phyloP scores from a whole-genome alignment of 192 early-diverging fungal species.

The Coemansia sp. region DNA sequence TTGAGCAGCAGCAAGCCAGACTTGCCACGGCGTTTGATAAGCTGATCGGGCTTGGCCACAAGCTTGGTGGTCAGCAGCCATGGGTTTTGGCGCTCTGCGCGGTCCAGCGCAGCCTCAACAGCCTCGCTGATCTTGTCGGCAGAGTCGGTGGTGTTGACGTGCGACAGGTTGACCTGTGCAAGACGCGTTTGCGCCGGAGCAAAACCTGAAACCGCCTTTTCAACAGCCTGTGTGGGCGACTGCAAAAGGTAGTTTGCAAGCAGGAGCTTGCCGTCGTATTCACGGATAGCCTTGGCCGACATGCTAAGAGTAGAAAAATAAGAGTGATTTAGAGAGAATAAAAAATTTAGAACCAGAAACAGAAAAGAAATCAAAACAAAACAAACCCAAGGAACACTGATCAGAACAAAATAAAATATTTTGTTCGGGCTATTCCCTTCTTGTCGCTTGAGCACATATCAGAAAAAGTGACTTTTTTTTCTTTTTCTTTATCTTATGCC shows the following conservation, averaged over 20 bases:
- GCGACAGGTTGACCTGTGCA: slow-evolving; percentile 73
- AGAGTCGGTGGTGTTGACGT: slow-evolving; percentile 55
- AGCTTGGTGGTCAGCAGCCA: slow-evolving; percentile 81
- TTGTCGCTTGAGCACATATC: too few relatives aligned
- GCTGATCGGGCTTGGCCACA: slow-evolving; percentile 97
- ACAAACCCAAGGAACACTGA: too few relatives aligned
- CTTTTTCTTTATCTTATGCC: too few relatives aligned
- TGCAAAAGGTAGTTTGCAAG: slow-evolving; percentile 85
- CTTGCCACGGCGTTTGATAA: slow-evolving; percentile 98
- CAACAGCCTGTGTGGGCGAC: slow-evolving; percentile 63
- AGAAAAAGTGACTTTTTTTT: too few relatives aligned
- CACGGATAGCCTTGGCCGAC: slow-evolving; percentile 92
- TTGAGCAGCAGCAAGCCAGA: slow-evolving; percentile 91
- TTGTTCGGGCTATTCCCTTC: too few relatives aligned
- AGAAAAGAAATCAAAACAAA: too few relatives aligned
- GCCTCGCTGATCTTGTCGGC: slow-evolving; percentile 62
- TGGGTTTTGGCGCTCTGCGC: slow-evolving; percentile 76
- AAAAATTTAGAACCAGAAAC: too few relatives aligned
- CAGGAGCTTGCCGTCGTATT: slow-evolving; percentile 98
- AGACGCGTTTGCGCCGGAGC: slow-evolving; percentile 71
- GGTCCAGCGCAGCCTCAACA: slow-evolving; percentile 66
- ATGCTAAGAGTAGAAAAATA: slow-evolving; percentile 39
- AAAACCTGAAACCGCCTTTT: slow-evolving; percentile 63
- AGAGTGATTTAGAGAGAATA: too few relatives aligned
- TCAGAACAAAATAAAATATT: too few relatives aligned